A percentile compares a stretch with the other conserved stretches of the same genome.
Evolutionary conservation across 805 yeast genomes (phyloP).

Genomic region (Wickerhamomyces canadensis): DNA sequence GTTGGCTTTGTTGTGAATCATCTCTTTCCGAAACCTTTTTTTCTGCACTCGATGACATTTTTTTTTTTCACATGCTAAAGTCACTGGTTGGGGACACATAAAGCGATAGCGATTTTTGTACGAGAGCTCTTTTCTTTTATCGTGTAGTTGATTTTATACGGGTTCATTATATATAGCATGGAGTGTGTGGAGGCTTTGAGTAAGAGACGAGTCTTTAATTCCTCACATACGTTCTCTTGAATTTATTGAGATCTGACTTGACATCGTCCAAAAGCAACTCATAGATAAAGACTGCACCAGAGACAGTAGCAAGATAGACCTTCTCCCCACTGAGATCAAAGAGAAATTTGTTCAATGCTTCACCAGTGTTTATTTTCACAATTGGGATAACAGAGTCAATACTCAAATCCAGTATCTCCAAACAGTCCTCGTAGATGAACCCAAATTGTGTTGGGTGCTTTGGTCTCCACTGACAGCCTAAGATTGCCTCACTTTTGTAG

Average conservation of each 20-base stretch:
- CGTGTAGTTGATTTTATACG: too few species aligned
- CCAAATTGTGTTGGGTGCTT: conserved; percentile 24
- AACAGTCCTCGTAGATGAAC: conserved; percentile 22
- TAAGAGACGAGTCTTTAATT: background rate
- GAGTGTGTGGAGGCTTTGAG: too few species aligned
- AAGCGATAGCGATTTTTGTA: background rate
- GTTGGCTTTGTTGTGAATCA: background rate
- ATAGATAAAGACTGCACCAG: conserved; percentile 13
- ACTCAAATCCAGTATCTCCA: conserved; percentile 28
- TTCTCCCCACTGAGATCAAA: conserved; percentile 15
- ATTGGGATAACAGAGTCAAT: conserved; percentile 23
- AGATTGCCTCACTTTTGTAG: conserved; percentile 21
- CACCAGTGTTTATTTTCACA: conserved; percentile 8
- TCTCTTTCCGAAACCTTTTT: background rate
- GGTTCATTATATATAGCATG: too few species aligned
- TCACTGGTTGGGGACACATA: conserved; percentile 8
- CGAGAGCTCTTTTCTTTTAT: too few species aligned
- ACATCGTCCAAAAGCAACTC: conserved; percentile 11
- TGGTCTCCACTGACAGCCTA: conserved; percentile 26
- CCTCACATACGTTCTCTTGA: conserved; percentile 11
- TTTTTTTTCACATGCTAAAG: conserved; percentile 10
- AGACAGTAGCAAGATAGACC: conserved; percentile 12
- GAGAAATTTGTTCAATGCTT: conserved; percentile 9
- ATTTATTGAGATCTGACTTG: conserved; percentile 13
- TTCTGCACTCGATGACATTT: conserved; percentile 6